Base-by-base conservation (phyloP, 2,329 filamentous ascomycete genomes). In the Trichoderma aggressivum region DNA sequence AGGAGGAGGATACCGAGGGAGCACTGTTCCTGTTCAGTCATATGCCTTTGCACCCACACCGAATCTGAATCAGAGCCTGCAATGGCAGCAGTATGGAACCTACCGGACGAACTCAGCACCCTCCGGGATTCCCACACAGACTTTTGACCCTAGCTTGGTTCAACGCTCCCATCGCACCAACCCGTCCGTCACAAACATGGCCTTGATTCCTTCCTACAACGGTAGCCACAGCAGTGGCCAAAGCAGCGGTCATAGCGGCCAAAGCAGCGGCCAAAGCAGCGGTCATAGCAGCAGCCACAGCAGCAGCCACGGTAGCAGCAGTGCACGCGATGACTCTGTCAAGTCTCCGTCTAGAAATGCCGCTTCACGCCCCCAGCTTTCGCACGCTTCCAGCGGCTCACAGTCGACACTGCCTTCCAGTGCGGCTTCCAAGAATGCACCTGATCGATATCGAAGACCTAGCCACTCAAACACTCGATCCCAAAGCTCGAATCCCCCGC, bases 401-500 rank as follows among this genome's bases (percentile, higher is more conserved):
- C 85, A 85, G 75, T 86, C 88, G 62, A 87, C 82, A 74, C 90
- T 79, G 81, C 73, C 78, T 39, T 73, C 76, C 1, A 74, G 65
- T 36, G 72, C 63, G 34, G 71, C 74, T 43, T 86, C 75, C 77
- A 91, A 82, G 80, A 86, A 90, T 55, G 84, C 86, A 5, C 84
- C 88, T 1, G 94, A 97, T 79, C 89, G 95, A 72, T 98, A 98
- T 79, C 88, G 94, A 76, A 91, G 94, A 64, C 81, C 86, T 72
- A 84, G 87, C 71, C 87, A 79, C 65, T 30, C 71, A 71, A 60
- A 74, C 50, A 58, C 73, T 12, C 80, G 81, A 47, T 81, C 81
- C 18, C 80, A 81, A 58, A 82, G 80, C 73, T 79, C 77, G 24
- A 78, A 77, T 11, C 66, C 66, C 14, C 66, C 66, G 39, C 56